phyloP scores from a whole-genome alignment of 495 filamentous ascomycete species.

The Trypethelium eluteriae region DNA sequence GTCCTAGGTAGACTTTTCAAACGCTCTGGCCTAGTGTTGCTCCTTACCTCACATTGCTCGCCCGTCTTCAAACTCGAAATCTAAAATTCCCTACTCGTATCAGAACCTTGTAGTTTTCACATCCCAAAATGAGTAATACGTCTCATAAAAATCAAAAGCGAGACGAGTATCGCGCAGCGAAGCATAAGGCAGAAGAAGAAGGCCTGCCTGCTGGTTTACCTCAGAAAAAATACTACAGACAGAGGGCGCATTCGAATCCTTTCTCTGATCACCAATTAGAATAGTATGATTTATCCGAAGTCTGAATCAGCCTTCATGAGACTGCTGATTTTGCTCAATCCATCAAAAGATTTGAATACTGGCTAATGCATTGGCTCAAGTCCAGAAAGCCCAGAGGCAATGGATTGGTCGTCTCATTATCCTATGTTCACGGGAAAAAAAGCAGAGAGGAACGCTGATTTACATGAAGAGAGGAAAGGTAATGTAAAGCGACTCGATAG shows the following conservation, averaged over 20 bases:
- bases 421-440: conserved; percentile 38
- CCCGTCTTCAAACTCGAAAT: neutral
- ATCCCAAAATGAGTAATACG: neutral
- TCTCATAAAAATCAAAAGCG: neutral
- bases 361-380: conserved; percentile 39
- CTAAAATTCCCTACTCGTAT: neutral
- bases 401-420: conserved; percentile 85
- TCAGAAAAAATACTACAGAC: conserved; percentile 77
- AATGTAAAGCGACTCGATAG: conserved; percentile 40
- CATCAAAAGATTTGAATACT: neutral
- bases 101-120: neutral
- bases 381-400: conserved; percentile 68
- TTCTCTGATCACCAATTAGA: conserved; percentile 85
- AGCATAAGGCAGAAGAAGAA: neutral
- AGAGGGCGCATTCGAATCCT: conserved; percentile 93
- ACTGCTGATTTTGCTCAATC: conserved; percentile 16
- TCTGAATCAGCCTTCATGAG: conserved; percentile 18
- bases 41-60: no score
- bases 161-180: conserved; percentile 7
- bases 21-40: no score
- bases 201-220: neutral
- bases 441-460: neutral
- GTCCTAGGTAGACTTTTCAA: no score
- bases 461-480: neutral
- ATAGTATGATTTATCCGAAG: conserved; percentile 57